A percentile compares a stretch with the other conserved stretches of the same genome.
phyloP scores from a whole-genome alignment of 768 basidiomycete species.

The Sarcomyxa edulis region DNA sequence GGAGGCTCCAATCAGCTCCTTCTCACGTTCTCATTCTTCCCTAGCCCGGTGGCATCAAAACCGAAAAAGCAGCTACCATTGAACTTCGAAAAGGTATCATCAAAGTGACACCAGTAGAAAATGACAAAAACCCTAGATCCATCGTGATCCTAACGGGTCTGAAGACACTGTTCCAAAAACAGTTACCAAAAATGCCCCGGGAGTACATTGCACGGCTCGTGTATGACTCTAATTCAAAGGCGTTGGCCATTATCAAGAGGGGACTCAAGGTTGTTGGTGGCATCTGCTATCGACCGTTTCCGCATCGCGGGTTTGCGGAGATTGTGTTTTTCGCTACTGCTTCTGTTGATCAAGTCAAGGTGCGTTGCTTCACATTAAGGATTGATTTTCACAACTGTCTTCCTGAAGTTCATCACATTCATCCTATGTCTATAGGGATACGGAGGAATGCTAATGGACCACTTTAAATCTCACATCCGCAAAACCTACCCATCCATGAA shows the following conservation, averaged over 20 bases:
- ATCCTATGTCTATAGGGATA: conserved; percentile 62
- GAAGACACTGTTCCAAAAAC: conserved; percentile 95
- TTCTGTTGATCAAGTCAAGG: conserved; percentile 96
- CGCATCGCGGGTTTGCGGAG: conserved; percentile 92
- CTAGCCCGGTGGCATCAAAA: too few species aligned
- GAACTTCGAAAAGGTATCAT: conserved; percentile 85
- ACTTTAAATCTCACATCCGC: conserved; percentile 91
- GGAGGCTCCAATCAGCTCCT: neutral
- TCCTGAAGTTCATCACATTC: neutral
- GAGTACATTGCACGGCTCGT: conserved; percentile 97
- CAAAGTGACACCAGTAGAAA: conserved; percentile 77
- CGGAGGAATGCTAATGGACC: conserved; percentile 97
- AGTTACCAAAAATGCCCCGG: conserved; percentile 97
- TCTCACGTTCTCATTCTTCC: conserved; percentile 36
- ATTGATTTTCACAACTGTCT: neutral
- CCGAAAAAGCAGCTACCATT: conserved; percentile 73
- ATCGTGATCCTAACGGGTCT: conserved; percentile 88
- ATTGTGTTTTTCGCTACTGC: conserved; percentile 99
- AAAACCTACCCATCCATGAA: conserved; percentile 80
- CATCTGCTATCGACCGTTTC: conserved; percentile 95
- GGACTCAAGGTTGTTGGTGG: conserved; percentile 97
- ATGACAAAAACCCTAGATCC: conserved; percentile 71
- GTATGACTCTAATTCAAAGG: conserved; percentile 88
- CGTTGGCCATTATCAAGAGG: conserved; percentile 89
- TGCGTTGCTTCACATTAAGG: conserved; percentile 36